Evolutionary conservation across 257 asterid species (phyloP).

Genomic region (Solanum sparsipilum): DNA sequence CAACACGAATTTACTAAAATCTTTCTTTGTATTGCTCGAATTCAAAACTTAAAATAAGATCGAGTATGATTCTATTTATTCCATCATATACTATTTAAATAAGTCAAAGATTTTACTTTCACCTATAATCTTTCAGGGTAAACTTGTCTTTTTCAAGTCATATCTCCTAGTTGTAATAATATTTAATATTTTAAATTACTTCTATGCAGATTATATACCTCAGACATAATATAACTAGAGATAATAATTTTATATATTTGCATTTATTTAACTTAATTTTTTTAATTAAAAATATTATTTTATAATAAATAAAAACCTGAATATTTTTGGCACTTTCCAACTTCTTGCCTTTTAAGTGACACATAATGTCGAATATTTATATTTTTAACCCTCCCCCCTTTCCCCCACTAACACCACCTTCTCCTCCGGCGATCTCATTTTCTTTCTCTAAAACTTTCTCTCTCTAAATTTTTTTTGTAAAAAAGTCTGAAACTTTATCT

Average conservation of each 20-base stretch:
- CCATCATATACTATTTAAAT: background rate
- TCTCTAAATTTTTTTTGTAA: background rate
- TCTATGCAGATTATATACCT: background rate
- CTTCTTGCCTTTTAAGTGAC: slow-evolving; percentile 48
- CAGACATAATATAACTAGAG: background rate
- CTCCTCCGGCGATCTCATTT: slow-evolving; percentile 15
- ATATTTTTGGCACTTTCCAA: slow-evolving; percentile 48
- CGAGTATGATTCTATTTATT: background rate
- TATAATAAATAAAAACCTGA: slow-evolving; percentile 4
- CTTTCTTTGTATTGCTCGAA: background rate
- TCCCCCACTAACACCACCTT: slow-evolving; percentile 10
- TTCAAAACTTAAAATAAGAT: background rate
- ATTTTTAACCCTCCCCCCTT: slow-evolving; percentile 7
- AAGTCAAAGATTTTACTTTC: background rate
- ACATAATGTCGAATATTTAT: slow-evolving; percentile 35
- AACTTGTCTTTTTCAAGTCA: slow-evolving; percentile 4
- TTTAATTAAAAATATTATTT: background rate
- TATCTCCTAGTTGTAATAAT: background rate
- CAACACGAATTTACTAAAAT: no score
- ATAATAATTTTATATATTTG: slow-evolving; percentile 1
- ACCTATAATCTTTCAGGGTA: slow-evolving; percentile 1
- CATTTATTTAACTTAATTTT: background rate
- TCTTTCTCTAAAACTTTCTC: background rate
- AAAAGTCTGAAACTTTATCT: background rate
- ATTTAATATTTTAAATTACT: background rate